Base-by-base conservation (phyloP, 768 basidiomycete species). In the Clitopilus hobsonii region DNA sequence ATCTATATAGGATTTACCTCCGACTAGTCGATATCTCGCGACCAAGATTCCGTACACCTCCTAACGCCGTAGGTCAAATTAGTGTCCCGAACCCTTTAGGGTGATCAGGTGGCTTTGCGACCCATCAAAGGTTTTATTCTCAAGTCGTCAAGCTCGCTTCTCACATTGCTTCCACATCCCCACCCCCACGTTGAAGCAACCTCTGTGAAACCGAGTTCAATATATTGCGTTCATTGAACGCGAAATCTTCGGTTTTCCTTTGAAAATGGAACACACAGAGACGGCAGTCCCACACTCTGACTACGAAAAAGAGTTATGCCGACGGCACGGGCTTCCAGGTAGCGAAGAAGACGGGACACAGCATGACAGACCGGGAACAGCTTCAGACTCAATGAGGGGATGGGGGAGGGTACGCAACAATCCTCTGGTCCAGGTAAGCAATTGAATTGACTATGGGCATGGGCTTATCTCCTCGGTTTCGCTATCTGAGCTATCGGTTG, bases 371-470 rank as follows among this genome's bases (percentile, higher is more conserved):
- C 41, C n/a, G 3, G 18, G 74, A 20, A 45, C 41, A 23, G n/a
- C 41, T 16, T 45, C 41, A 11, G 22, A 45, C 22, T 45, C 41
- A 54, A 80, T 72, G 1, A 71, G 61, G 6, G 82, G 82, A 29
- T 49, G 77, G 52, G 77, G 63, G 61, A 75, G 81, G 27, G 5
- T 83, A 36, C 86, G 82, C 63, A 74, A 75, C 50, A 71, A 83
- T 56, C 76, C 85, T 18, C 58, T 73, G 41, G 79, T 78, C 1
- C 85, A 86, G 66, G 74, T 74, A 1, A 24, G 62, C 60, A 47
- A 18, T 48, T 13, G 25, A 48, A 22, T 3, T 11, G 14, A 48
- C 13, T 20, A 13, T 50, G 49, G 4, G 20, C 22, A 50, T 25
- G n/a, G 5, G n/a, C 25, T 13, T 53, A 29, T 25, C 22, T 36